Percentiles rank a stretch among this genome's conserved stretches.
Evolutionary conservation across 441 rosid genomes (phyloP).

Genomic region (Eutrema salsugineum): DNA sequence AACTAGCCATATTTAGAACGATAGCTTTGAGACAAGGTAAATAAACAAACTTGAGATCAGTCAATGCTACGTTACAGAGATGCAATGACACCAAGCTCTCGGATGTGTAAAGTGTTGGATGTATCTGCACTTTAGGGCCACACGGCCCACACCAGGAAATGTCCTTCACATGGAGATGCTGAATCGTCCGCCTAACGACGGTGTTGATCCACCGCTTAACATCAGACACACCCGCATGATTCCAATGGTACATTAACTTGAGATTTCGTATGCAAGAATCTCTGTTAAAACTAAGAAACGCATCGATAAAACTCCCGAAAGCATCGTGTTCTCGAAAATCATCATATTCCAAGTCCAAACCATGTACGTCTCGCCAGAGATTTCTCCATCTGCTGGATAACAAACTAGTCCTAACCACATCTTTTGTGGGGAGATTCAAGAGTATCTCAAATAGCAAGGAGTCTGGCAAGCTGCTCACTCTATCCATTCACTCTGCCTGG

Average conservation of each 20-base stretch:
- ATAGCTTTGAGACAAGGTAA: not conserved
- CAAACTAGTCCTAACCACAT: not conserved
- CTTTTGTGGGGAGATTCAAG: not conserved
- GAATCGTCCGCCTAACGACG: not conserved
- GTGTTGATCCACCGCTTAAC: not conserved
- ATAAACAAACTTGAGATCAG: not conserved
- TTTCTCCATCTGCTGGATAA: conserved; percentile 6
- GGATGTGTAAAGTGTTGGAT: not conserved
- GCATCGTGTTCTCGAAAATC: not conserved
- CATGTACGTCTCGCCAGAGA: not conserved
- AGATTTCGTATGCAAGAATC: not conserved
- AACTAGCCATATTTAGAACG: not conserved
- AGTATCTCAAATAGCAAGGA: not conserved
- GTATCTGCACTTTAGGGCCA: not conserved
- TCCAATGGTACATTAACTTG: not conserved
- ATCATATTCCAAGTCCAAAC: not conserved
- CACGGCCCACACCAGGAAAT: no score
- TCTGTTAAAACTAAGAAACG: not conserved
- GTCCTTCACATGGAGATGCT: not conserved
- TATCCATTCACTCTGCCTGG: no score
- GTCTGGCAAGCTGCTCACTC: not conserved
- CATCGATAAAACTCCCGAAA: not conserved
- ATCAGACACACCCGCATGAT: no score
- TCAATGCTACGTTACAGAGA: not conserved
- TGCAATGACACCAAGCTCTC: not conserved